These are phyloP conservation scores for Krasilnikovozyma curviuscula DNA, from an alignment of 768 basidiomycete species.

Conservation along the genomic window DNA sequence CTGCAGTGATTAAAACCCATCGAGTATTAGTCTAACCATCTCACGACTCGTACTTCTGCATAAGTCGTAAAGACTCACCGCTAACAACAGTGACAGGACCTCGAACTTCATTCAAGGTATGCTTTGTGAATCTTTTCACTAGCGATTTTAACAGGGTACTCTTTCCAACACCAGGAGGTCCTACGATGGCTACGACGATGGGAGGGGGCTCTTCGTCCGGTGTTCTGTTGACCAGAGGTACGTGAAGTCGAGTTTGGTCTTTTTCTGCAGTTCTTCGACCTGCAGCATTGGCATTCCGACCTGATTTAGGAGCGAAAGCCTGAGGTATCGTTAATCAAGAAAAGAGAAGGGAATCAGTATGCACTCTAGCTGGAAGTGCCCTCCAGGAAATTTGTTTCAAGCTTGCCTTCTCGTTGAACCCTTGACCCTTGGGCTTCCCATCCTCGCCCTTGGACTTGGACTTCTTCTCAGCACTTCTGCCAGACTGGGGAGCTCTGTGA, in stretches of 20 bases:
- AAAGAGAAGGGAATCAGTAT: not conserved
- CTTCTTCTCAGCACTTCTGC: constrained; percentile 58
- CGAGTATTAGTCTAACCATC: too few relatives aligned
- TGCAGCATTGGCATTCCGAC: constrained; percentile 67
- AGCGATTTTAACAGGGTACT: constrained; percentile 81
- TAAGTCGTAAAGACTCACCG: constrained; percentile 30
- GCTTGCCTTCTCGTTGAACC: constrained; percentile 75
- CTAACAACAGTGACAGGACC: constrained; percentile 89
- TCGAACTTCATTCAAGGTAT: constrained; percentile 67
- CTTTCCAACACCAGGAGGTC: constrained; percentile 92
- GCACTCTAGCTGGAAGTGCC: not conserved
- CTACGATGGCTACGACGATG: constrained; percentile 81
- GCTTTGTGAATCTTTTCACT: constrained; percentile 80
- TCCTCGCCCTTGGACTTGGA: constrained; percentile 43
- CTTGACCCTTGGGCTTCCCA: constrained; percentile 44
- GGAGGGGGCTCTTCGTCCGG: constrained; percentile 68
- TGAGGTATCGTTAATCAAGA: constrained; percentile 9
- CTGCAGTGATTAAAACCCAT: constrained; percentile 10
- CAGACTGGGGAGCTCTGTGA: constrained; percentile 54
- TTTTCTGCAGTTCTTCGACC: constrained; percentile 78
- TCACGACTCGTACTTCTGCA: too few relatives aligned
- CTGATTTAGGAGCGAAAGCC: constrained; percentile 89
- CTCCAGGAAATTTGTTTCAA: not conserved
- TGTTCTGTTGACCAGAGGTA: constrained; percentile 84
- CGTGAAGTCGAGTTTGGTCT: constrained; percentile 86